These are phyloP conservation scores for Epichloe sylvatica DNA, from an alignment of 2,329 filamentous ascomycete species.

Conservation along the genomic window DNA sequence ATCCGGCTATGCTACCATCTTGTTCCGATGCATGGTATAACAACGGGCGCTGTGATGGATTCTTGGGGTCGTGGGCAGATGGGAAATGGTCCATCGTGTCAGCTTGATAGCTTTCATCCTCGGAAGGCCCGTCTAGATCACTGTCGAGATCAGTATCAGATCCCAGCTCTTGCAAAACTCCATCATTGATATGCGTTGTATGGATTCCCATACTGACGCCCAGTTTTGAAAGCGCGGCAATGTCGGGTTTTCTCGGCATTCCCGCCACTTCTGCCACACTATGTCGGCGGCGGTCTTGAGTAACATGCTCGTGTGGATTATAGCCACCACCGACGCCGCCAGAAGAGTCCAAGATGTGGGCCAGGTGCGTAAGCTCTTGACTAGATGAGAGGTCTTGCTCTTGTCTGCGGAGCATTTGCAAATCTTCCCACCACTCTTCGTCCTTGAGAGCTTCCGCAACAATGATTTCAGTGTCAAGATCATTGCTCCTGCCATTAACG, in stretches of 20 bases:
- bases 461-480: slow-evolving; percentile 40
- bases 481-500: slow-evolving; percentile 51
- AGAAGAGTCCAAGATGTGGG: slow-evolving; percentile 30
- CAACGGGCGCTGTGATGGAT: slow-evolving; percentile 11
- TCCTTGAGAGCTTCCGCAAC: slow-evolving; percentile 54
- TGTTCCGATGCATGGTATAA: slow-evolving; percentile 2
- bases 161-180: slow-evolving; percentile 35
- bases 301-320: slow-evolving; percentile 25
- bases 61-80: slow-evolving; percentile 12
- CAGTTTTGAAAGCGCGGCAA: slow-evolving; percentile 37
- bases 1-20: not conserved
- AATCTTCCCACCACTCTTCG: slow-evolving; percentile 73
- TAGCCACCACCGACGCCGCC: slow-evolving; percentile 24
- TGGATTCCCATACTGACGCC: slow-evolving; percentile 60
- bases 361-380: slow-evolving; percentile 30
- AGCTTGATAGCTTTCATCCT: slow-evolving; percentile 17
- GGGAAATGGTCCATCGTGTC: slow-evolving; percentile 14
- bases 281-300: slow-evolving; percentile 20
- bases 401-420: slow-evolving; percentile 41
- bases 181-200: slow-evolving; percentile 55
- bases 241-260: slow-evolving; percentile 46
- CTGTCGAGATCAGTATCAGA: slow-evolving; percentile 18
- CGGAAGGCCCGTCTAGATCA: slow-evolving; percentile 18
- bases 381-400: slow-evolving; percentile 24
- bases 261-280: slow-evolving; percentile 47